These are phyloP conservation scores for Apiotrichum laibachii DNA, from an alignment of 1,284 basidiomycete genomes.

Conservation along the genomic window DNA sequence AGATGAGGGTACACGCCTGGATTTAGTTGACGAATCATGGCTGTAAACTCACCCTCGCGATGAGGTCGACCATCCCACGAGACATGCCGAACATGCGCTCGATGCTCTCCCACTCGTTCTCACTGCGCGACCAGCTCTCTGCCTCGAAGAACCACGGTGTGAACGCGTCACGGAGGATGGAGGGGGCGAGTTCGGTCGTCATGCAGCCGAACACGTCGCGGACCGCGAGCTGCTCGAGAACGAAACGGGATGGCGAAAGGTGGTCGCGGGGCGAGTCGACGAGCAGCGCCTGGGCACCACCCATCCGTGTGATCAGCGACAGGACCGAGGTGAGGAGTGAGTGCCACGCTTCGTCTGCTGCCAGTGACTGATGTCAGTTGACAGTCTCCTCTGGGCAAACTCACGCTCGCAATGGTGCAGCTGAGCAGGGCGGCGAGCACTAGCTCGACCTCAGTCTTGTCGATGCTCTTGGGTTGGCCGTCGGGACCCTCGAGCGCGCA, in stretches of 20 bases:
- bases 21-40: not conserved
- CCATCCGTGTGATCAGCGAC: slow-evolving; percentile 39
- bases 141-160: slow-evolving; percentile 48
- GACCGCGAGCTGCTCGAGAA: slow-evolving; percentile 47
- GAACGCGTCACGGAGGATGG: slow-evolving; percentile 42
- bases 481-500: slow-evolving; percentile 30
- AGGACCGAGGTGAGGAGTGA: slow-evolving; percentile 42
- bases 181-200: slow-evolving; percentile 44
- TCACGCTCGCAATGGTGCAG: slow-evolving; percentile 46
- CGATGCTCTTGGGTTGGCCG: slow-evolving; percentile 29
- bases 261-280: slow-evolving; percentile 34
- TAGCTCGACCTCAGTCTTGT: slow-evolving; percentile 40
- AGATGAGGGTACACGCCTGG: slow-evolving; percentile 35
- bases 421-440: slow-evolving; percentile 42
- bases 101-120: slow-evolving; percentile 45
- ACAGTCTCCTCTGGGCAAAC: slow-evolving; percentile 13
- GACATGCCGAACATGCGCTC: slow-evolving; percentile 49
- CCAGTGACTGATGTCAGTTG: slow-evolving; percentile 31
- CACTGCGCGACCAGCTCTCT: slow-evolving; percentile 37
- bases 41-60: slow-evolving; percentile 36
- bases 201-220: slow-evolving; percentile 49
- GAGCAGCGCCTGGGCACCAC: slow-evolving; percentile 43
- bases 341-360: slow-evolving; percentile 48
- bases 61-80: slow-evolving; percentile 44
- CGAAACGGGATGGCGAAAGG: slow-evolving; percentile 41